phyloP scores from a whole-genome alignment of 108 stramenopile genomes.

The Skeletonema grethae region DNA sequence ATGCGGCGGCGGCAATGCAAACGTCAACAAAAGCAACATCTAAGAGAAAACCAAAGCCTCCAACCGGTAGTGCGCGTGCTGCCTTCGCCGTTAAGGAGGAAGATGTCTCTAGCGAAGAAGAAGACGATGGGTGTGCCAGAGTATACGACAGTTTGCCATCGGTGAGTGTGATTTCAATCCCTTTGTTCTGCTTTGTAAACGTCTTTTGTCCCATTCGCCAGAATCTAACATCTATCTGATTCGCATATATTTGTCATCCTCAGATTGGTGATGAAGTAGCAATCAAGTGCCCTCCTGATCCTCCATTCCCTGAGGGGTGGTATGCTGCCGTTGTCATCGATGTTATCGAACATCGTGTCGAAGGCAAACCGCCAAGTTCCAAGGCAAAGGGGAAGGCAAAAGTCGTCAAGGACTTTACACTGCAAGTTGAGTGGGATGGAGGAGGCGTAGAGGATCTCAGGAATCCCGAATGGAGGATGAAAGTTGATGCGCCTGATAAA shows the following conservation, averaged over 20 bases:
- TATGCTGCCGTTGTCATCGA: constrained; percentile 37
- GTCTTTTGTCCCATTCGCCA: not conserved
- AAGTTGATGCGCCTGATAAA: constrained; percentile 50
- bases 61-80: constrained; percentile 11
- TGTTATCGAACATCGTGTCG: constrained; percentile 27
- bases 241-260: not conserved
- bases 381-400: constrained; percentile 13
- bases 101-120: constrained; percentile 15
- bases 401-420: constrained; percentile 21
- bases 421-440: constrained; percentile 46
- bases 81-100: constrained; percentile 11
- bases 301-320: constrained; percentile 47
- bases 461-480: constrained; percentile 54
- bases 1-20: constrained; percentile 12
- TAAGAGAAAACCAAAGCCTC: constrained; percentile 15
- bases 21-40: constrained; percentile 13
- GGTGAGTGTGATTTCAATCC: constrained; percentile 11
- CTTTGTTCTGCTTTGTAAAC: not conserved
- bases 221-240: not conserved
- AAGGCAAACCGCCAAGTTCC: constrained; percentile 12
- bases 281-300: constrained; percentile 41
- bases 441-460: constrained; percentile 36
- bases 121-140: constrained; percentile 8
- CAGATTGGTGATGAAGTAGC: constrained; percentile 47
- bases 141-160: constrained; percentile 10